A percentile compares a stretch with the other conserved stretches of the same genome.
phyloP scores from a whole-genome alignment of 371 early-diverging fungal species.

The Massospora cicadina region DNA sequence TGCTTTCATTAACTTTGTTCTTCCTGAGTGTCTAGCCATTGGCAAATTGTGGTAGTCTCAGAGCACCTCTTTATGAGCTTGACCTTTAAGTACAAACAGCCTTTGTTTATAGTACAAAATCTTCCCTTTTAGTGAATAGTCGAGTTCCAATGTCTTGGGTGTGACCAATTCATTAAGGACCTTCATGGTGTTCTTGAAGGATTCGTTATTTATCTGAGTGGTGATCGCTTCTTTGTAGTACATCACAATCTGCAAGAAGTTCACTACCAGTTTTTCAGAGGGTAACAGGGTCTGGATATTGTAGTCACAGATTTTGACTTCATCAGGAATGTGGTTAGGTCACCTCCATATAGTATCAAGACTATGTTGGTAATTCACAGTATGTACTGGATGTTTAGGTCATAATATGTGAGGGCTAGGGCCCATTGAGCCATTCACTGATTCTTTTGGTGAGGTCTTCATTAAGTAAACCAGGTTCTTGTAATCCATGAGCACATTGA shows the following conservation, averaged over 20 bases:
- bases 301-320: not conserved
- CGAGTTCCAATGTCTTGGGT: too few relatives aligned
- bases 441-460: not conserved
- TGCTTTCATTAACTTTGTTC: not conserved
- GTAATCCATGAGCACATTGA: conserved; percentile 10
- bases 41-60: not conserved
- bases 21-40: conserved; percentile 18
- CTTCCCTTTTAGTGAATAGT: not conserved
- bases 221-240: not conserved
- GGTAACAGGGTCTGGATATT: not conserved
- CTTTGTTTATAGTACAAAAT: not conserved
- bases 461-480: conserved; percentile 2
- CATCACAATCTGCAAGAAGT: not conserved
- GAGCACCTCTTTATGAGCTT: not conserved
- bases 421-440: conserved; percentile 1
- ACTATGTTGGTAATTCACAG: conserved; percentile 16
- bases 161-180: not conserved
- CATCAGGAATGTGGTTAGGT: not conserved
- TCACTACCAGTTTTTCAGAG: not conserved
- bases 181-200: not conserved
- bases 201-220: not conserved
- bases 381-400: conserved; percentile 16
- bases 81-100: not conserved
- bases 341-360: conserved; percentile 15
- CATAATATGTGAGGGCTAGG: not conserved